Base-by-base conservation (phyloP, 2,329 filamentous ascomycete species). In the Fusarium oligoseptatum region DNA sequence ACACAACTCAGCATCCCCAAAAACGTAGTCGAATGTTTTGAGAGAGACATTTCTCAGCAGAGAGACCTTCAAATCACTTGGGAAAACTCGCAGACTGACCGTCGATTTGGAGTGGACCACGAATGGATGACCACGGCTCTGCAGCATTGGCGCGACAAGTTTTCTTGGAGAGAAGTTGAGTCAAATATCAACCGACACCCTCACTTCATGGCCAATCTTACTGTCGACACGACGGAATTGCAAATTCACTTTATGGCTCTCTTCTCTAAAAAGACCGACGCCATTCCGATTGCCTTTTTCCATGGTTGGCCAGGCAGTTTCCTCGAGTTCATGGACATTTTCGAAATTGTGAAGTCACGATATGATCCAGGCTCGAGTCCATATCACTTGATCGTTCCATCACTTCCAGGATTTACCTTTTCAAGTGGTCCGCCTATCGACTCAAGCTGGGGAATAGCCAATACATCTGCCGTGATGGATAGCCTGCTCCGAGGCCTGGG, bases 221-320 rank as follows among this genome's bases (percentile, higher is more conserved):
- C 15, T 9, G 10, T 29, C 22, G 36, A 58, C 10, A 20, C 6
- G 2, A 41, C 34, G 4, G 11, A 58, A 6, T 10, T 58, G 6
- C 20, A 20, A 17, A 8, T 41, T n/a, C 56, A 58, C 4, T 58
- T 58, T 15, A 58, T 58, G 36, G 56, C 56, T 12, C 36, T 58
- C n/a, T 58, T 58, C 15, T 58, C 56, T 2, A 39, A 41, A 14
- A 58, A 41, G 14, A 9, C 22, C 17, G 11, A 27, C 6, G 56
- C 56, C 10, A 29, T 58, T 11, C 56, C 56, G 2, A 17, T 58
- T 3, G 36, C 56, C 56, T 58, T 58, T 11, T 58, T 58, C 22
- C 56, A 58, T 10, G 56, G 56, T 22, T 58, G 56, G 56, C 56
- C 56, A 41, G 56, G 56, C 6, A 58, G 56, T 11, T 58, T 58